Conservation (phyloP, 1,284 basidiomycete species). For the Ceratorhiza oryzae-sativae region DNA sequence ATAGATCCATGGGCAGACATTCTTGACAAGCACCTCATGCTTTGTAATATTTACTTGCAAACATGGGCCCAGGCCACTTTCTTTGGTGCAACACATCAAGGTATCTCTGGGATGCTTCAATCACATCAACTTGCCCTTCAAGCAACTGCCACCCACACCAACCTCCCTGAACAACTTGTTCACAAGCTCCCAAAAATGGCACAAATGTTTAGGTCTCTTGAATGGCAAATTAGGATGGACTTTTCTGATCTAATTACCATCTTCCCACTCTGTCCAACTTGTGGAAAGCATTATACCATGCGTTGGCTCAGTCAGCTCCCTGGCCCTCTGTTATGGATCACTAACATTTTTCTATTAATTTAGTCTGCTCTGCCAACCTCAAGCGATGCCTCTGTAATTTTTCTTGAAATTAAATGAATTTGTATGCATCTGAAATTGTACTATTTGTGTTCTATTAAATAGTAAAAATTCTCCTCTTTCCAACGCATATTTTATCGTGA, state of each 20-base stretch:
- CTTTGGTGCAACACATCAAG: not conserved
- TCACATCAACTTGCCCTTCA: not conserved
- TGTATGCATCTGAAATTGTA: too few relatives aligned
- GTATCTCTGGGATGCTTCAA: not conserved
- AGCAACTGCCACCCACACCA: not conserved
- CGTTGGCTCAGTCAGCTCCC: not conserved
- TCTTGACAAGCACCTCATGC: too few relatives aligned
- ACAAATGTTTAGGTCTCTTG: not conserved
- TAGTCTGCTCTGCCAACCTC: too few relatives aligned
- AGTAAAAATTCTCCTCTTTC: too few relatives aligned
- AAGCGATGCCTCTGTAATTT: too few relatives aligned
- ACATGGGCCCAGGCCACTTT: slow-evolving; percentile 6
- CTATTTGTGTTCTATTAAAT: too few relatives aligned
- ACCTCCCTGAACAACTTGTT: not conserved
- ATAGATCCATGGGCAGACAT: too few relatives aligned
- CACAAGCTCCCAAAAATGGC: not conserved
- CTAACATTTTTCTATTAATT: too few relatives aligned
- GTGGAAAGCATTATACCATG: slow-evolving; percentile 2
- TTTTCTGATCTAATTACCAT: not conserved
- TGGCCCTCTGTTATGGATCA: too few relatives aligned
- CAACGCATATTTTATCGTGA: too few relatives aligned
- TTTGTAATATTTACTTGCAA: not conserved
- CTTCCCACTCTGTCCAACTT: not conserved
- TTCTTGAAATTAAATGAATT: too few relatives aligned
- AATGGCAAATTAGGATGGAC: slow-evolving; percentile 5